Base-by-base conservation (phyloP, 164 flowering plant species). In the Umbellularia californica region DNA sequence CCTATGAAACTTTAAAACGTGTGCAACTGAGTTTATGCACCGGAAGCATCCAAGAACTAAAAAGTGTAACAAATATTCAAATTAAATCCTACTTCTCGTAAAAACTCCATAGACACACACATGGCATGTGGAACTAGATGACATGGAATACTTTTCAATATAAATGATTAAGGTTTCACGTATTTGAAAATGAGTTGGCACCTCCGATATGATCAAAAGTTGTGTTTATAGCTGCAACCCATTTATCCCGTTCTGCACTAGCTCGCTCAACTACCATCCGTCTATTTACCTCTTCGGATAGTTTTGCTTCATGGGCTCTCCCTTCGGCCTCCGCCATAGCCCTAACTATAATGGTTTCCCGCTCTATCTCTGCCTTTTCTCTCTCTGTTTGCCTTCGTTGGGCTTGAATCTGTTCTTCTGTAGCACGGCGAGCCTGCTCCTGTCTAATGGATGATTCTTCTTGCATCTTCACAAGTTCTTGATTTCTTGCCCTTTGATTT, bases 151-250 rank as follows among this genome's bases (percentile, higher is more conserved):
- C 1, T n/a, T 64, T 64, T 64, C 28, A 64, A 13, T 64, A 64
- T 64, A 25, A 64, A 64, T 64, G 30, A 23, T 64, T 64, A 64
- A 64, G 15, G 5, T 7, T 23, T 64, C 17, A 14, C 25, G 14
- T 64, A 23, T 22, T 13, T 64, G 67, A 25, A 25, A 64, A n/a
- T 24, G 28, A 64, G 28, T 64, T 64, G 15, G 28, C 67, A 96
- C 99, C 99, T 92, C 90, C 98, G 71, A 96, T 85, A 72, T 96
- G 99, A 68, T 93, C 80, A 81, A 96, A 96, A 75, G 92, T 85
- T 75, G 98, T 92, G 76, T 92, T 96, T 51, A 96, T 94, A 67
- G 97, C 99, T 30, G 97, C 91, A 83, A 96, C 90, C 99, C 95
- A 92, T 82, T 96, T 94, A 70, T 94, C 99, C 78, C 81, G 88